Evolutionary conservation across 768 basidiomycete genomes (phyloP).

Genomic region (Suillus paluster): DNA sequence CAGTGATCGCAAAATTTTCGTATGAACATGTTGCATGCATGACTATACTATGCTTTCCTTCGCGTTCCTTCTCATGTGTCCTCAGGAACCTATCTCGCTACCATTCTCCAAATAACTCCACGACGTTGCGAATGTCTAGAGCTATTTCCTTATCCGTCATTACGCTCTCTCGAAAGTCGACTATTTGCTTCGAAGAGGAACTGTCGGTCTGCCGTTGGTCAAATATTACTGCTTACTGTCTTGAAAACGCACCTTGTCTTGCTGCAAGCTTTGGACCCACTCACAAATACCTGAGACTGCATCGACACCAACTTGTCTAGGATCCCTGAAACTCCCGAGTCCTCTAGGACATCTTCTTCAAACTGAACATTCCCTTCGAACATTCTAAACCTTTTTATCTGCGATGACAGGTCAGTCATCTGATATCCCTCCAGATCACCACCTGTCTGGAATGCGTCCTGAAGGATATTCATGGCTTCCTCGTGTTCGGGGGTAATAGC

Average conservation of each 20-base stretch:
- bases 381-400: conserved; percentile 34
- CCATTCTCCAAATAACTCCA: conserved; percentile 48
- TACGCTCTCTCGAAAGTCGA: conserved; percentile 43
- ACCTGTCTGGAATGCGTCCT: conserved; percentile 45
- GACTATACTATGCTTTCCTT: conserved; percentile 29
- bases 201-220: conserved; percentile 28
- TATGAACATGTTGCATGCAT: conserved; percentile 34
- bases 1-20: conserved; percentile 19
- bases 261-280: conserved; percentile 51
- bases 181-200: conserved; percentile 58
- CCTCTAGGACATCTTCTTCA: conserved; percentile 41
- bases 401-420: conserved; percentile 44
- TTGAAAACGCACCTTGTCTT: conserved; percentile 43
- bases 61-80: conserved; percentile 2
- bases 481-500: conserved; percentile 46
- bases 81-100: neutral
- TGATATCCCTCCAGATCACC: conserved; percentile 45
- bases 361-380: conserved; percentile 25
- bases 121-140: conserved; percentile 40
- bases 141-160: conserved; percentile 19
- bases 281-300: conserved; percentile 53
- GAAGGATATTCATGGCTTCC: conserved; percentile 48
- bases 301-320: conserved; percentile 60
- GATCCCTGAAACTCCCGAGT: conserved; percentile 57
- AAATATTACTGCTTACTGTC: neutral